Percentiles rank a stretch among this genome's conserved stretches.
Evolutionary conservation across 495 filamentous ascomycete species (phyloP).

Genomic region (Haplographium delicatum): DNA sequence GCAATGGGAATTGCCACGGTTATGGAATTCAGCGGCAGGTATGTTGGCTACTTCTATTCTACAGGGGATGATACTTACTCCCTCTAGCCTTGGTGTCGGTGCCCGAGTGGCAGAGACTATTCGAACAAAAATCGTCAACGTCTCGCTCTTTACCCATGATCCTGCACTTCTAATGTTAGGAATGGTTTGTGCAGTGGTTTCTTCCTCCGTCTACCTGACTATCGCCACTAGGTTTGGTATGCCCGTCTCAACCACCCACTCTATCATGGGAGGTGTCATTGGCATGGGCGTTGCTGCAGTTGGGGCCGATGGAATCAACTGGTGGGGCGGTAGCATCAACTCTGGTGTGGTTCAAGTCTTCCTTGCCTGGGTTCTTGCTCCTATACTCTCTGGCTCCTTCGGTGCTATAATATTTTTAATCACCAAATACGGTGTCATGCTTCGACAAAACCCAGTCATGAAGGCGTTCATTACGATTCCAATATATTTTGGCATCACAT

Average conservation of each 20-base stretch:
- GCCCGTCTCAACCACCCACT: slow-evolving; percentile 62
- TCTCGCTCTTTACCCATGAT: slow-evolving; percentile 43
- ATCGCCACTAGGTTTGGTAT: slow-evolving; percentile 57
- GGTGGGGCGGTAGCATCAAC: slow-evolving; percentile 40
- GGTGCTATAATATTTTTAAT: slow-evolving; percentile 57
- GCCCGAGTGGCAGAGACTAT: slow-evolving; percentile 62
- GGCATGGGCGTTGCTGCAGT: slow-evolving; percentile 61
- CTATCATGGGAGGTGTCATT: slow-evolving; percentile 55
- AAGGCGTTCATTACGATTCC: slow-evolving; percentile 54
- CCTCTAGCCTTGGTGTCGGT: slow-evolving; percentile 52
- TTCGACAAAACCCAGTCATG: slow-evolving; percentile 51
- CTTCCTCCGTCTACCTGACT: slow-evolving; percentile 46
- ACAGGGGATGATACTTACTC: no score
- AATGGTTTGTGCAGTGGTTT: slow-evolving; percentile 55
- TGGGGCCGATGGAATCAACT: slow-evolving; percentile 52
- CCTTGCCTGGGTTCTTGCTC: slow-evolving; percentile 59
- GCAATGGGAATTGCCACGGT: slow-evolving; percentile 63
- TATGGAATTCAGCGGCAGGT: slow-evolving; percentile 63
- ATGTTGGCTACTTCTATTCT: no score
- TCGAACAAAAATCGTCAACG: slow-evolving; percentile 57
- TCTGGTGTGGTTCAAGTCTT: slow-evolving; percentile 56
- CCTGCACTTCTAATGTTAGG: slow-evolving; percentile 55
- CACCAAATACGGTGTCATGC: slow-evolving; percentile 60
- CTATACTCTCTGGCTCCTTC: slow-evolving; percentile 52
- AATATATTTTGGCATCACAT: slow-evolving; percentile 62